Evolutionary conservation across 1,284 basidiomycete genomes (phyloP).

Genomic region (Puccinia horiana): DNA sequence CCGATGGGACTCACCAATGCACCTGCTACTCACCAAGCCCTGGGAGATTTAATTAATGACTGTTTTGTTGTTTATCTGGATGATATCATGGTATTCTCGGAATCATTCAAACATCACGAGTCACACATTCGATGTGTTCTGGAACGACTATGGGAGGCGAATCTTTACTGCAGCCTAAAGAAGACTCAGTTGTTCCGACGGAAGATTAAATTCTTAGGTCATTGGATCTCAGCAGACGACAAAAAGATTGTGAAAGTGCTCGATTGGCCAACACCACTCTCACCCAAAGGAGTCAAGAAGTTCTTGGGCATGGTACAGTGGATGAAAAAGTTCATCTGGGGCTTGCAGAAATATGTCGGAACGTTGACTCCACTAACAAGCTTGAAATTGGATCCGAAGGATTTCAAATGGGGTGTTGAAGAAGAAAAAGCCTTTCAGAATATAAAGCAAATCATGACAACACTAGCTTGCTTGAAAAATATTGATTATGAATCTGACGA

Average conservation of each 20-base stretch:
- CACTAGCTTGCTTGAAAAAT: too few species aligned
- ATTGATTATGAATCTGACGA: too few species aligned
- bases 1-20: conserved; percentile 60
- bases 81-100: conserved; percentile 62
- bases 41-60: conserved; percentile 58
- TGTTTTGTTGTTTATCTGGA: conserved; percentile 62
- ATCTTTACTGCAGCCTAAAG: conserved; percentile 33
- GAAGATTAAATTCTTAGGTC: background rate
- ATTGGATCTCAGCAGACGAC: background rate
- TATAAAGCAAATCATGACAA: too few species aligned
- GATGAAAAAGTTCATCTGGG: too few species aligned
- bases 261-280: too few species aligned
- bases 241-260: background rate
- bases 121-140: background rate
- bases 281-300: too few species aligned
- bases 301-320: too few species aligned
- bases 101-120: conserved; percentile 59
- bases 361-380: too few species aligned
- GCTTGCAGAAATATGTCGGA: too few species aligned
- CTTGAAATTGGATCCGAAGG: too few species aligned
- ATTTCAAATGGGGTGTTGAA: too few species aligned
- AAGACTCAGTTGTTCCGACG: background rate
- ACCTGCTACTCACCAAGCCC: conserved; percentile 58
- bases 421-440: too few species aligned
- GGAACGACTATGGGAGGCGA: background rate